phyloP scores from a whole-genome alignment of 495 filamentous ascomycete genomes.

The Bryoglossum gracile region DNA sequence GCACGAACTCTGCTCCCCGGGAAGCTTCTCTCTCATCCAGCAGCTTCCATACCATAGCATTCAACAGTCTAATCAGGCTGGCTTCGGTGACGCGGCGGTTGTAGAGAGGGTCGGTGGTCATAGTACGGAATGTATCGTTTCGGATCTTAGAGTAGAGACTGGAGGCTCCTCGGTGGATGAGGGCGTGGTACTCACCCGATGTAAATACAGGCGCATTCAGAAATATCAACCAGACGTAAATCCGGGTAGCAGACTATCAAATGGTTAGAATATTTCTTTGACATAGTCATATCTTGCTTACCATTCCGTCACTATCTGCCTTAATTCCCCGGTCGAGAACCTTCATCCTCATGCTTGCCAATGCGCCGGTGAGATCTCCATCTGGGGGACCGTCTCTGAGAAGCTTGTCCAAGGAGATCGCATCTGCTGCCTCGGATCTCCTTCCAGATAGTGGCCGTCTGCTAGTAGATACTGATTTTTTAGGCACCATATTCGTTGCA shows the following conservation, averaged over 20 bases:
- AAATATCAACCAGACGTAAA: constrained; percentile 93
- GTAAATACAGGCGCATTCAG: constrained; percentile 75
- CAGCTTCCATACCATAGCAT: constrained; percentile 89
- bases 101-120: constrained; percentile 93
- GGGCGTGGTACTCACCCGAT: constrained; percentile 79
- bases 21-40: constrained; percentile 60
- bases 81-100: constrained; percentile 92
- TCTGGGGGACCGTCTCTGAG: constrained; percentile 66
- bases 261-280: neutral
- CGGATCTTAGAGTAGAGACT: constrained; percentile 95
- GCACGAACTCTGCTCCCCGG: constrained; percentile 29
- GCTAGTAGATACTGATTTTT: constrained; percentile 7
- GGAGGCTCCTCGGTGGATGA: constrained; percentile 88
- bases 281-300: constrained; percentile 28
- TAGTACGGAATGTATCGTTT: constrained; percentile 94
- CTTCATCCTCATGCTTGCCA: constrained; percentile 68
- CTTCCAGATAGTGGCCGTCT: constrained; percentile 13
- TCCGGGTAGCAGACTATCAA: constrained; percentile 75
- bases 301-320: constrained; percentile 86
- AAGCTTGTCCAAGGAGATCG: constrained; percentile 57
- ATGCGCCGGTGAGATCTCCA: constrained; percentile 56
- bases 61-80: constrained; percentile 89
- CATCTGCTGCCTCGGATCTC: constrained; percentile 44
- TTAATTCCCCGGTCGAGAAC: constrained; percentile 74
- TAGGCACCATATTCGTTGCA: constrained; percentile 35